These are phyloP conservation scores for Phaeolepiota aurea DNA, from an alignment of 768 basidiomycete genomes.

Conservation along the genomic window DNA sequence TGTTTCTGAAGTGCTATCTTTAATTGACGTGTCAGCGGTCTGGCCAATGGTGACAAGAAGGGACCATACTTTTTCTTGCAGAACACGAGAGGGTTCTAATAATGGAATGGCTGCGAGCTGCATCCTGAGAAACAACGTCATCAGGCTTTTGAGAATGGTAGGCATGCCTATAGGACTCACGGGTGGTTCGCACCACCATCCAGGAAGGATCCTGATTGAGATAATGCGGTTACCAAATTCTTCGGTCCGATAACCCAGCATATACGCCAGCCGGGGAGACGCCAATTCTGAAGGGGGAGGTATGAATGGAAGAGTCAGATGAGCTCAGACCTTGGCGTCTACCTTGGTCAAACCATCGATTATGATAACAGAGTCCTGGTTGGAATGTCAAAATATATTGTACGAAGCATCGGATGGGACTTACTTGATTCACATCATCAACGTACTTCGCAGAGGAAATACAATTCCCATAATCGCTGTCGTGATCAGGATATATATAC, in stretches of 20 bases:
- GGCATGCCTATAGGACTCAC: constrained; percentile 30
- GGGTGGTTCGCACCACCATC: constrained; percentile 95
- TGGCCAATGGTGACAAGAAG: background rate
- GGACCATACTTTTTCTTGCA: constrained; percentile 65
- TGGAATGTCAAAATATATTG: background rate
- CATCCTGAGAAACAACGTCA: constrained; percentile 33
- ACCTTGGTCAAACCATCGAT: constrained; percentile 93
- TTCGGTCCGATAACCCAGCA: constrained; percentile 94
- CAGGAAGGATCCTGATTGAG: constrained; percentile 90
- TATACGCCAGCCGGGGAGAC: constrained; percentile 90
- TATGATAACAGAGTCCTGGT: constrained; percentile 72
- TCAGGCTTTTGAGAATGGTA: background rate
- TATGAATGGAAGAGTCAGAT: constrained; percentile 1
- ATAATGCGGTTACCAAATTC: constrained; percentile 80
- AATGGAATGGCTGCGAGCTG: constrained; percentile 86
- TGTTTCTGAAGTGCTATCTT: constrained; percentile 79
- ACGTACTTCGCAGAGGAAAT: constrained; percentile 79
- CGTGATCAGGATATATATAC: constrained; percentile 85
- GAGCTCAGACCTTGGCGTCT: constrained; percentile 1
- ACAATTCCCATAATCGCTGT: constrained; percentile 65
- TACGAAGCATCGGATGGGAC: no score
- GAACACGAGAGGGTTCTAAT: constrained; percentile 62
- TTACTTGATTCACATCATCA: constrained; percentile 74
- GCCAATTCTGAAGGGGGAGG: constrained; percentile 67
- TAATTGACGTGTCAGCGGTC: background rate